Percentiles rank a stretch among this genome's conserved stretches.
Conservation (phyloP, 2,329 filamentous ascomycete species). For the Ophioceras dolichostomum region DNA sequence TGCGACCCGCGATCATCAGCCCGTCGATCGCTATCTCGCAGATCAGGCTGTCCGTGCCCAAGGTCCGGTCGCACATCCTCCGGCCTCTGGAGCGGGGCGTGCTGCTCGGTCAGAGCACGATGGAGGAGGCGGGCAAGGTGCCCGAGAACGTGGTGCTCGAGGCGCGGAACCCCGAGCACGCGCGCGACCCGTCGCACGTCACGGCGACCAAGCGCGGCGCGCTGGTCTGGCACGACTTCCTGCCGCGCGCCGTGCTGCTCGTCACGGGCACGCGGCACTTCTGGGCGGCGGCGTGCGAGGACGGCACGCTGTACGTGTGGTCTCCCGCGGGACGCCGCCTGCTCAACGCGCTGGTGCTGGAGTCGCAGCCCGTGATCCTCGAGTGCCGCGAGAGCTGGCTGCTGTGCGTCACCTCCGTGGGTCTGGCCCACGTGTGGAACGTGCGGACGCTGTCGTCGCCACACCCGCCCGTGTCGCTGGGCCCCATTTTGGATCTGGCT, state of each 20-base stretch:
- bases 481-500: conserved; percentile 78
- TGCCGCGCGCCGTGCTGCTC: conserved; percentile 77
- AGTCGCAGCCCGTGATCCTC: conserved; percentile 87
- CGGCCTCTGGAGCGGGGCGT: conserved; percentile 63
- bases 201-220: conserved; percentile 70
- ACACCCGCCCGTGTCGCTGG: conserved; percentile 81
- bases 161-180: conserved; percentile 69
- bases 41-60: conserved; percentile 75
- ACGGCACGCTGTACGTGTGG: conserved; percentile 84
- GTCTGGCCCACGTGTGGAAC: conserved; percentile 90
- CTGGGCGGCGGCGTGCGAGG: conserved; percentile 89
- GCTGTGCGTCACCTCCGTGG: conserved; percentile 77
- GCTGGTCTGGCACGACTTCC: conserved; percentile 84
- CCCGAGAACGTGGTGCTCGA: conserved; percentile 71
- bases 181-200: conserved; percentile 72
- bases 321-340: conserved; percentile 80
- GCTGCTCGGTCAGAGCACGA: conserved; percentile 35
- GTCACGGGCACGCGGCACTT: conserved; percentile 83
- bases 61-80: conserved; percentile 70
- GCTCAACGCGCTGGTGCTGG: conserved; percentile 73
- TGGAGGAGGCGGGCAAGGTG: conserved; percentile 49
- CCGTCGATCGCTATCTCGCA: conserved; percentile 74
- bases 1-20: conserved; percentile 78
- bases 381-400: conserved; percentile 86
- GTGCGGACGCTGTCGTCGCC: conserved; percentile 70